Conservation (phyloP, 768 basidiomycete genomes). For the Cystobasidium ongulense region DNA sequence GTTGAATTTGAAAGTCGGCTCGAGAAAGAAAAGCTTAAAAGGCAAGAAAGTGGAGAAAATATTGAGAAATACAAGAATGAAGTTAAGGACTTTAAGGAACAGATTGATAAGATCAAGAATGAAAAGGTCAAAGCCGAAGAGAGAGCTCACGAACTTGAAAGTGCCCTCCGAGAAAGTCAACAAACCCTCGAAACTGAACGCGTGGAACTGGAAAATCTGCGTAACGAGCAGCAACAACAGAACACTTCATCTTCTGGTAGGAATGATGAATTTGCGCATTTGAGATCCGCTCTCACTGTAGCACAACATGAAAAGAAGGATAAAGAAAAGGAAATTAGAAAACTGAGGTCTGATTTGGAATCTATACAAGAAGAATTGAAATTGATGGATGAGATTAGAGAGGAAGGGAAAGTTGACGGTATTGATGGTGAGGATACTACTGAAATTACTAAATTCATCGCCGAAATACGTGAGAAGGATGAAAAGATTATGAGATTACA, state of each 20-base stretch:
- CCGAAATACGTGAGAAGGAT: constrained; percentile 1
- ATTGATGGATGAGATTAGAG: constrained; percentile 32
- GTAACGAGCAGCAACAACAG: constrained; percentile 71
- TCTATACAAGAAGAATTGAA: constrained; percentile 37
- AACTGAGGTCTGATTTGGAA: constrained; percentile 14
- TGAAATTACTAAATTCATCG: not conserved
- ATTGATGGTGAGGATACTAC: not conserved
- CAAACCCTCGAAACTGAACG: constrained; percentile 78
- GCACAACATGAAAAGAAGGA: constrained; percentile 33
- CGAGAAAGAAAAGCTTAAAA: constrained; percentile 40
- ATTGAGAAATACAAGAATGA: constrained; percentile 67
- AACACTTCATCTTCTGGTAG: constrained; percentile 42
- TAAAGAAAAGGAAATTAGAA: constrained; percentile 23
- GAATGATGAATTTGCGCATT: constrained; percentile 51
- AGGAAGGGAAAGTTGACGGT: constrained; percentile 7
- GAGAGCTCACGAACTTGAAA: constrained; percentile 74
- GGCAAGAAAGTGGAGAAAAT: constrained; percentile 41
- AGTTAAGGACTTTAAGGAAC: constrained; percentile 57
- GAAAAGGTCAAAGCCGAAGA: not conserved
- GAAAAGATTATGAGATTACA: constrained; percentile 4
- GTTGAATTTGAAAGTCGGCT: constrained; percentile 62
- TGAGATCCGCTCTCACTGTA: constrained; percentile 51
- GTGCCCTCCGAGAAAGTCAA: constrained; percentile 77
- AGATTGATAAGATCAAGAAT: constrained; percentile 50
- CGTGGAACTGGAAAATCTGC: constrained; percentile 73